Base-by-base conservation (phyloP, 345 rosid genomes). In the Arabis hirsuta region DNA sequence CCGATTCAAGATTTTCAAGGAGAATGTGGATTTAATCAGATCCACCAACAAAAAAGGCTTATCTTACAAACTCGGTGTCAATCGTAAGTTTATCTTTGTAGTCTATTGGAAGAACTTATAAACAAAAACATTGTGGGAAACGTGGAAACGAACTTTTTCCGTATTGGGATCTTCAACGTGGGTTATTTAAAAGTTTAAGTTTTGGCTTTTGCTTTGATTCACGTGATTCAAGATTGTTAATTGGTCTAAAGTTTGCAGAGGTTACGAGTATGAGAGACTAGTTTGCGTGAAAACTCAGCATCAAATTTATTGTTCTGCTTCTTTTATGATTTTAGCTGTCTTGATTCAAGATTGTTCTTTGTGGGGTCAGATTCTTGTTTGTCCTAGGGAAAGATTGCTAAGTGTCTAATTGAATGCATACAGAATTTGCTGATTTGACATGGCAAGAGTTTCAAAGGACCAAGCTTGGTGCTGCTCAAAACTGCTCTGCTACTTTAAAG, bases 391-490 rank as follows among this genome's bases (percentile, higher is more conserved):
- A 11, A 62, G 26, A 48, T 36, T 67, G 31, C 14, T 53, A 55
- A 27, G 41, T 38, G 39, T 68, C 48, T 69, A 20, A 20, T 62
- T 71, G 63, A 65, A 59, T 59, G 24, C 4, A 38, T 36, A 63
- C 86, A 95, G 99, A 86, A 12, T 95, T 85, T 84, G 87, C 96
- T 83, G 99, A 95, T 77, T 84, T 83, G 97, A 88, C 84, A 31
- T 91, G 97, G 99, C 81, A 87, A 76, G 99, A 91, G 86, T 95
- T 95, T 83, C 82, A 81, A 62, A 88, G 73, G 78, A 86, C 79
- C 62, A 88, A 84, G 79, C 68, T 91, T 77, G 99, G 97, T 77
- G 97, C 96, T 78, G 89, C 99, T 39, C 99, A 95, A 50, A 91
- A 90, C 83, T 95, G 99, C 84, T 95, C 99, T 48, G 99, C 99